Base-by-base conservation (phyloP, 352 stramenopile species). In the Phytopythium montanum region DNA sequence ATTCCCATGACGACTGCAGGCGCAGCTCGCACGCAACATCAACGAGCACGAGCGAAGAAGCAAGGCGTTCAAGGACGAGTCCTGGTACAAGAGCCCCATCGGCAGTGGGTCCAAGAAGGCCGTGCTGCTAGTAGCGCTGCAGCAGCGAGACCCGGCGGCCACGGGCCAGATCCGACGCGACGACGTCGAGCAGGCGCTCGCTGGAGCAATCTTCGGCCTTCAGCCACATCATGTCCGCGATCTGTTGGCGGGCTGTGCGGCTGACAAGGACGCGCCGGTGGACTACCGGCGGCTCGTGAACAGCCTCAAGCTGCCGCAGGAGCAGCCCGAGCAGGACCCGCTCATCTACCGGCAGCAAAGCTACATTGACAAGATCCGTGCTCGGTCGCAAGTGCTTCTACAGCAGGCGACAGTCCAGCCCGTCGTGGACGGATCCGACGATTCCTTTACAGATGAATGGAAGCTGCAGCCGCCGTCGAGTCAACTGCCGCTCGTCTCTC, bases 41-140 rank as follows among this genome's bases (percentile, higher is more conserved):
- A 55, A 66, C n/a, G 56, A 53, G 0, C 46, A 63, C 33, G 61
- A 81, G 62, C 48, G 34, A 33, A 31, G 53, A 34, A 61, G 52
- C 49, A 89, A 89, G 64, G 74, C 74, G 26, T 89, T 82, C 67
- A 89, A 87, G 57, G 62, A 81, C 48, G 75, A 87, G 18, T 46
- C 69, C 6, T 89, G 76, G 76, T 86, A 85, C 52, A 64, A 51
- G 5, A 88, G 76, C 51, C 72, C 72, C 5, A 65, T 85, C 21
- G 76, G 73, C 2, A 56, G 54, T 23, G 79, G 79, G 12, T 89
- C 76, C 33, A 79, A 68, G 39, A 64, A 66, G 7, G 76, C 79
- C 1, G 76, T 87, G 6, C 19, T 89, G 49, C 63, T 82, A 2
- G 59, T 70, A 5, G 66, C 74, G 29, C 52, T 87, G 28, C 79